Conservation (phyloP, 176 grass and related monocot genomes). For the Ananas comosus region DNA sequence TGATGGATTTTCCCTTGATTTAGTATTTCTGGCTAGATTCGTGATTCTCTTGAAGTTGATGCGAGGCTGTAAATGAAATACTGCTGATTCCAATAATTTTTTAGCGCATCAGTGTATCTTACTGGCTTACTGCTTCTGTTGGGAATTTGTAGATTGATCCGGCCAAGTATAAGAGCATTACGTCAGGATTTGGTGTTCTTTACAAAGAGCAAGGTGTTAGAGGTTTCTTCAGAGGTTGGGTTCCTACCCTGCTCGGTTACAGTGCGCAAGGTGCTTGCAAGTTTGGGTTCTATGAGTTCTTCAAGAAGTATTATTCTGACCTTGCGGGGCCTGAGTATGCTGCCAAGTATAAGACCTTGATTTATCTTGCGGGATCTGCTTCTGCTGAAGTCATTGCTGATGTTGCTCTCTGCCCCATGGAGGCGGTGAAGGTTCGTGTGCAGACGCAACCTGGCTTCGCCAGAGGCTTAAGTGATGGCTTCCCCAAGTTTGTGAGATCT, state of each 20-base stretch:
- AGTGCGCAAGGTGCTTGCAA: constrained; percentile 95
- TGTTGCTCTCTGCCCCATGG: constrained; percentile 89
- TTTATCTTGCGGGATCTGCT: constrained; percentile 94
- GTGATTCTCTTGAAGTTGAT: not conserved
- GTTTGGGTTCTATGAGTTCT: constrained; percentile 94
- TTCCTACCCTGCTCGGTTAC: constrained; percentile 90
- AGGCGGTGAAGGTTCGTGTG: constrained; percentile 96
- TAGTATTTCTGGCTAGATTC: not conserved
- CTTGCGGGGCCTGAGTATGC: constrained; percentile 87
- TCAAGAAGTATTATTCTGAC: constrained; percentile 99
- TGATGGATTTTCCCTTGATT: not conserved
- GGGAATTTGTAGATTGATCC: constrained; percentile 58
- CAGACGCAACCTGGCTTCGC: constrained; percentile 97
- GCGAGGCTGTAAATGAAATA: not conserved
- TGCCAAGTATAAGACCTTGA: constrained; percentile 89
- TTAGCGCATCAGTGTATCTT: not conserved
- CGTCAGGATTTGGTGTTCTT: constrained; percentile 82
- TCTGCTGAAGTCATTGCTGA: constrained; percentile 99
- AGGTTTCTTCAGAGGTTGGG: constrained; percentile 92
- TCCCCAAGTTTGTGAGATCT: constrained; percentile 79
- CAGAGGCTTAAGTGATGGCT: constrained; percentile 81
- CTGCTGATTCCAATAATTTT: not conserved
- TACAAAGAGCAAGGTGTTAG: constrained; percentile 77
- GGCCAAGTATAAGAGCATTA: constrained; percentile 76
- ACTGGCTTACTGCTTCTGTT: not conserved